phyloP scores from a whole-genome alignment of 1,284 basidiomycete genomes.

The Irpex sp. region DNA sequence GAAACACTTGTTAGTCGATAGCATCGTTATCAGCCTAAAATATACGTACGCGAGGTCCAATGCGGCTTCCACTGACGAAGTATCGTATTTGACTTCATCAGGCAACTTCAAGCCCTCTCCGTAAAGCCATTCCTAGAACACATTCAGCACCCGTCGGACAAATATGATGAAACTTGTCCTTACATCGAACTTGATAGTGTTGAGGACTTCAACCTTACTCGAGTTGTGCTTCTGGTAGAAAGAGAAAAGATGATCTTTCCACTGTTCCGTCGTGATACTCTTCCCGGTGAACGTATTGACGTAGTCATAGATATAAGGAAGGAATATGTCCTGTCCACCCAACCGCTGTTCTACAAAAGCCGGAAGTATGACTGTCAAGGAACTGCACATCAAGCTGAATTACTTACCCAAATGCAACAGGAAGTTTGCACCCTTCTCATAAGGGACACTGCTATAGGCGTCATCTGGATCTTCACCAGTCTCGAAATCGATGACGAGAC shows the following conservation, averaged over 20 bases:
- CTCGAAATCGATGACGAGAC: constrained; percentile 83
- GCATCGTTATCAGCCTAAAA: too few relatives aligned
- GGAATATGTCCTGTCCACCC: constrained; percentile 84
- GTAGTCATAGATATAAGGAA: constrained; percentile 81
- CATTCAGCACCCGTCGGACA: constrained; percentile 1
- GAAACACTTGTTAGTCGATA: too few relatives aligned
- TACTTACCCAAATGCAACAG: constrained; percentile 58
- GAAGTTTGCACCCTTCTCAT: constrained; percentile 77
- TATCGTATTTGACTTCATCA: constrained; percentile 81
- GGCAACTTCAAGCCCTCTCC: constrained; percentile 79
- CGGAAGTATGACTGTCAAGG: not conserved
- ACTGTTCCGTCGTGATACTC: constrained; percentile 86
- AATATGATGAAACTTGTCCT: constrained; percentile 18
- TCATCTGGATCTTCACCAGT: constrained; percentile 86
- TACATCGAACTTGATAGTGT: constrained; percentile 79
- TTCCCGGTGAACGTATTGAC: constrained; percentile 77
- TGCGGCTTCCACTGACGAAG: constrained; percentile 58
- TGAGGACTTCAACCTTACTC: constrained; percentile 65
- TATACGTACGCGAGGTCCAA: constrained; percentile 8
- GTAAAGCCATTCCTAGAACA: constrained; percentile 74
- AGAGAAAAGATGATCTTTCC: constrained; percentile 83
- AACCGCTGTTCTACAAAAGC: constrained; percentile 61
- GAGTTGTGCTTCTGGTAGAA: constrained; percentile 67
- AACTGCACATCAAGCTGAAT: not conserved
- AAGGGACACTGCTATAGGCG: constrained; percentile 68